A percentile compares a stretch with the other conserved stretches of the same genome.
phyloP scores from a whole-genome alignment of 2,329 filamentous ascomycete genomes.

The Penicillium sp. region DNA sequence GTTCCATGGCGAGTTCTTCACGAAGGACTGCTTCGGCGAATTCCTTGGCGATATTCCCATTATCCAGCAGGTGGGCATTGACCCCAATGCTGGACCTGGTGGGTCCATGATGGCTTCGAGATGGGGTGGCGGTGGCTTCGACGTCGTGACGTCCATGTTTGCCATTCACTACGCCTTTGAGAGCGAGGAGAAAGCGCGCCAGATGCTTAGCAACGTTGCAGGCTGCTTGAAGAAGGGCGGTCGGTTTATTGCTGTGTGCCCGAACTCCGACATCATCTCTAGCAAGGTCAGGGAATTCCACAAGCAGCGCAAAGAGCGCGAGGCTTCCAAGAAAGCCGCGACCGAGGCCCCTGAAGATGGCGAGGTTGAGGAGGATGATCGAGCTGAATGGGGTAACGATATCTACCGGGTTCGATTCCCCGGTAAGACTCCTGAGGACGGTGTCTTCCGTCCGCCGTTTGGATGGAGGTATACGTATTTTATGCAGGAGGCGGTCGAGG shows the following conservation, averaged over 20 bases:
- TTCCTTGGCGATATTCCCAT: constrained; percentile 75
- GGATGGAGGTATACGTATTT: constrained; percentile 99
- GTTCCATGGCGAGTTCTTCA: constrained; percentile 81
- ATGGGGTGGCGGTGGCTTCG: constrained; percentile 73
- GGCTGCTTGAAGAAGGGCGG: constrained; percentile 89
- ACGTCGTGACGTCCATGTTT: constrained; percentile 98
- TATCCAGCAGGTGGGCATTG: constrained; percentile 80
- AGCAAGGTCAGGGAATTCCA: constrained; percentile 73
- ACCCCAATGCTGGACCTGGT: constrained; percentile 60
- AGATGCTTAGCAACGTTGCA: constrained; percentile 90
- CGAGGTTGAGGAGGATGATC: constrained; percentile 57
- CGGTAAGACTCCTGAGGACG: constrained; percentile 73
- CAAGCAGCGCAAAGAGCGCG: constrained; percentile 47
- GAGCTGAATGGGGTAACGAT: constrained; percentile 80
- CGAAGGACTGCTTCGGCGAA: constrained; percentile 89
- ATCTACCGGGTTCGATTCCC: constrained; percentile 91
- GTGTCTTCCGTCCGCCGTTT: constrained; percentile 87
- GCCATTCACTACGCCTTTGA: constrained; percentile 99
- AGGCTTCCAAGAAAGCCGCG: constrained; percentile 39
- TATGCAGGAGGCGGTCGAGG: constrained; percentile 90
- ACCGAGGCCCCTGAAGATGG: constrained; percentile 33
- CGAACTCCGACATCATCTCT: constrained; percentile 89
- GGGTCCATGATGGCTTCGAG: constrained; percentile 55
- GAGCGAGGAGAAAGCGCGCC: constrained; percentile 78
- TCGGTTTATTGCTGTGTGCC: constrained; percentile 88